Evolutionary conservation across 2,329 filamentous ascomycete genomes (phyloP).

Genomic region (Nemania sp.): DNA sequence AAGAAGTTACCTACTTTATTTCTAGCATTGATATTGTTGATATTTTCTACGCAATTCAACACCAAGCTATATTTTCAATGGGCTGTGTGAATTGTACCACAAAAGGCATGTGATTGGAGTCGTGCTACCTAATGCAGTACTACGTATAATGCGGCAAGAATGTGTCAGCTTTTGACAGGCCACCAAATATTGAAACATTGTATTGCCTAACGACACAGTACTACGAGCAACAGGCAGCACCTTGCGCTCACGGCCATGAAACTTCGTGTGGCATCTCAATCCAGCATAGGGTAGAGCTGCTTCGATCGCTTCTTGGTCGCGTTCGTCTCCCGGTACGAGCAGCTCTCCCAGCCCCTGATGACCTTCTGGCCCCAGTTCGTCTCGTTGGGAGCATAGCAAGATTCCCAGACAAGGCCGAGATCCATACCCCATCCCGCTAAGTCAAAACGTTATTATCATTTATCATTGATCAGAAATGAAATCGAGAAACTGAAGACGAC

Average conservation of each 20-base stretch:
- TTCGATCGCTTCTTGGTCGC: slow-evolving; percentile 7
- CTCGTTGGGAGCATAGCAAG: slow-evolving; percentile 22
- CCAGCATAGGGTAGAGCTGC: slow-evolving; percentile 6
- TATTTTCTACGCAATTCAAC: too few relatives aligned
- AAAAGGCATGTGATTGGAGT: too few relatives aligned
- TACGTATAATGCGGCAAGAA: too few relatives aligned
- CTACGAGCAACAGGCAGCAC: too few relatives aligned
- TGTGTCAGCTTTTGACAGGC: too few relatives aligned
- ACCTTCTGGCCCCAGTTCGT: slow-evolving; percentile 22
- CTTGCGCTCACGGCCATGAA: too few relatives aligned
- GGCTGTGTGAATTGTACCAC: too few relatives aligned
- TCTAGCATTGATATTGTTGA: too few relatives aligned
- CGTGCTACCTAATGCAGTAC: too few relatives aligned
- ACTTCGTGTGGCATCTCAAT: not conserved
- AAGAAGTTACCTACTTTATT: not conserved
- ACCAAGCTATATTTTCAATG: not conserved
- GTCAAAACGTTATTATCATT: not conserved
- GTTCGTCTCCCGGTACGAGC: slow-evolving; percentile 21
- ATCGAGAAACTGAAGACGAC: not conserved
- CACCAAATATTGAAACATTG: too few relatives aligned
- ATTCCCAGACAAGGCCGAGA: slow-evolving; percentile 27
- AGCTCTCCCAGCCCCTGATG: slow-evolving; percentile 27
- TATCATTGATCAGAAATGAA: too few relatives aligned
- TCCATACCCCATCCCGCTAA: slow-evolving; percentile 30
- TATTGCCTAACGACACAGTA: too few relatives aligned